Conservation (phyloP, 495 filamentous ascomycete genomes). For the Penicillium fimorum region DNA sequence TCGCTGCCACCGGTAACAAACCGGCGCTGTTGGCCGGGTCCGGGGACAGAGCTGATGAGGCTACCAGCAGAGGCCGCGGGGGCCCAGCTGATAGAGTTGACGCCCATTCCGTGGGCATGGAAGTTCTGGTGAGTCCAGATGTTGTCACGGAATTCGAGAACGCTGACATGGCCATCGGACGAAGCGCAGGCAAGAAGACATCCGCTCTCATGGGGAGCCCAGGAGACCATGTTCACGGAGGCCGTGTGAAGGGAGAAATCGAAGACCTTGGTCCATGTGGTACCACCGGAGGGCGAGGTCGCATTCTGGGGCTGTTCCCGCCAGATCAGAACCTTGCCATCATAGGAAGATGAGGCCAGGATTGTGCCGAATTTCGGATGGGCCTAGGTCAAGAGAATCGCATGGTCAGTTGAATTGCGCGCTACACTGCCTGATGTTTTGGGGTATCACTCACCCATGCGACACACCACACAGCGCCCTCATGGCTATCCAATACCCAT, state of each 20-base stretch:
- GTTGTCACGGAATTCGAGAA: conserved; percentile 96
- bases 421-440: not conserved
- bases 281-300: conserved; percentile 45
- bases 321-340: conserved; percentile 98
- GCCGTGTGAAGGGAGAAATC: conserved; percentile 90
- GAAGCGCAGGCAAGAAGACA: conserved; percentile 93
- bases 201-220: conserved; percentile 94
- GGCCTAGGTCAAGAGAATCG: conserved; percentile 49
- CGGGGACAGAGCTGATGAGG: conserved; percentile 68
- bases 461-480: conserved; percentile 94
- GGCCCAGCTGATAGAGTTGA: conserved; percentile 95
- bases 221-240: conserved; percentile 91
- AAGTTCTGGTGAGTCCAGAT: conserved; percentile 81
- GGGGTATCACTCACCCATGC: conserved; percentile 65
- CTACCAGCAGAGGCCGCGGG: conserved; percentile 76
- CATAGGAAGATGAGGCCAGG: conserved; percentile 89
- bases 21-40: conserved; percentile 60
- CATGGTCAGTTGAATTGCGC: conserved; percentile 21
- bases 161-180: conserved; percentile 86
- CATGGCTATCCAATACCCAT: conserved; percentile 59
- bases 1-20: conserved; percentile 95
- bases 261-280: conserved; percentile 77
- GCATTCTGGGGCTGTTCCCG: conserved; percentile 68
- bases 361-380: conserved; percentile 99
- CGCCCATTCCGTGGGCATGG: conserved; percentile 85